A percentile compares a stretch with the other conserved stretches of the same genome.
Conservation (phyloP, 306 rosid genomes). For the Bauhinia variegata region DNA sequence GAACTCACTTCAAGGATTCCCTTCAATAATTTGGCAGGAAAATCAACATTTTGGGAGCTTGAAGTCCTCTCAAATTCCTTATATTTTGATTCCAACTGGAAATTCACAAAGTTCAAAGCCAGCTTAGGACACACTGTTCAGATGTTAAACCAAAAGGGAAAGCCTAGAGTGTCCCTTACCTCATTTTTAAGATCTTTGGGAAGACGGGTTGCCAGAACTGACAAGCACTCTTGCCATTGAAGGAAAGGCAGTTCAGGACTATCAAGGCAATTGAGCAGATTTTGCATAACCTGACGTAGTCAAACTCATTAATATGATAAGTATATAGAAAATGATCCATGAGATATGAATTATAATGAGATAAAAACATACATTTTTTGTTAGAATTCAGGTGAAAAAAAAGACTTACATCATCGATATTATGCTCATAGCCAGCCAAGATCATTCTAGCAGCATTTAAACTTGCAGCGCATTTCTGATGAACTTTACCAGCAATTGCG, state of each 20-base stretch:
- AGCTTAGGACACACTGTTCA: slow-evolving; percentile 31
- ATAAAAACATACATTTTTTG: background rate
- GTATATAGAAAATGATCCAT: slow-evolving; percentile 7
- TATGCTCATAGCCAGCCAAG: slow-evolving; percentile 95
- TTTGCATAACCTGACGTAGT: slow-evolving; percentile 80
- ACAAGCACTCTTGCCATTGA: slow-evolving; percentile 99
- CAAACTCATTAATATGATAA: slow-evolving; percentile 36
- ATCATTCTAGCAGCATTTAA: slow-evolving; percentile 87
- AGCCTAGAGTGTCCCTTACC: slow-evolving; percentile 44
- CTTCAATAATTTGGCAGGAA: slow-evolving; percentile 84
- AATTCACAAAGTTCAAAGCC: slow-evolving; percentile 38
- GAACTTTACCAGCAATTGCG: slow-evolving; percentile 93
- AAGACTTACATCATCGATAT: slow-evolving; percentile 79
- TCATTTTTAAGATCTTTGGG: slow-evolving; percentile 87
- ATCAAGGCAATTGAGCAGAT: slow-evolving; percentile 89
- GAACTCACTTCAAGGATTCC: slow-evolving; percentile 81
- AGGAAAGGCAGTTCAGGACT: slow-evolving; percentile 96
- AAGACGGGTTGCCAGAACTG: slow-evolving; percentile 93
- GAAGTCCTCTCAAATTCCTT: slow-evolving; percentile 73
- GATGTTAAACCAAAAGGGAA: slow-evolving; percentile 36
- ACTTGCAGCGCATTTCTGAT: slow-evolving; percentile 93
- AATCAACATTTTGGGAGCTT: slow-evolving; percentile 76
- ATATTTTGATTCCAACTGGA: slow-evolving; percentile 89
- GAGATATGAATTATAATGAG: slow-evolving; percentile 10
- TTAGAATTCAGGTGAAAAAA: slow-evolving; percentile 18